These are phyloP conservation scores for Neonectria coccinea DNA, from an alignment of 2,329 filamentous ascomycete genomes.

Conservation along the genomic window DNA sequence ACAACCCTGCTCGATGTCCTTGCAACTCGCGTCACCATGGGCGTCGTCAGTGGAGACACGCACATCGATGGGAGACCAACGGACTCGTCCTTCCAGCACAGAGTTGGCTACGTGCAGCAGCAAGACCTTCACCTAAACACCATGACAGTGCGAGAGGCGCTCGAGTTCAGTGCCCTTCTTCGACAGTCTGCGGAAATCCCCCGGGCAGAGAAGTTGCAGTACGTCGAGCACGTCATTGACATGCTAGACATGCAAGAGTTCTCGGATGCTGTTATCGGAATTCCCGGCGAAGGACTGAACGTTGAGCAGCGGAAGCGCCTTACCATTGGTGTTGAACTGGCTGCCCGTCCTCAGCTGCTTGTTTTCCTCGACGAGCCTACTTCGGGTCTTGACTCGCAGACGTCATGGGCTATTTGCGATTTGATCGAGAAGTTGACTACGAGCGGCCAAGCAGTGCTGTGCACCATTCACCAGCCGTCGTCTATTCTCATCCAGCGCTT, in stretches of 20 bases:
- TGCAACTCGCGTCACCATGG: conserved; percentile 79
- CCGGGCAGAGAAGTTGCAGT: conserved; percentile 41
- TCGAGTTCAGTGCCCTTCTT: conserved; percentile 73
- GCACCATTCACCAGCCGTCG: conserved; percentile 61
- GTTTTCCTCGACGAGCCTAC: conserved; percentile 84
- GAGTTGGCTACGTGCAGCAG: conserved; percentile 79
- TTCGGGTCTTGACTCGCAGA: conserved; percentile 80
- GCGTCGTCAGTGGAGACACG: conserved; percentile 78
- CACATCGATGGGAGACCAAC: conserved; percentile 74
- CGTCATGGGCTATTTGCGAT: conserved; percentile 79
- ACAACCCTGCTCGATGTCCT: conserved; percentile 80
- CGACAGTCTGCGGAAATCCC: conserved; percentile 72
- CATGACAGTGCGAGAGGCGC: conserved; percentile 65
- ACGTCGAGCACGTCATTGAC: conserved; percentile 48
- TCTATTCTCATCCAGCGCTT: conserved; percentile 61
- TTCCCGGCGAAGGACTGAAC: conserved; percentile 65
- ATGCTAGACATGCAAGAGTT: conserved; percentile 66
- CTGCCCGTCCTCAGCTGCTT: conserved; percentile 77
- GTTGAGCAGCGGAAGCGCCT: conserved; percentile 65
- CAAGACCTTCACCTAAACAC: conserved; percentile 79
- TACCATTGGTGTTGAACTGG: conserved; percentile 81
- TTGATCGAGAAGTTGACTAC: conserved; percentile 74
- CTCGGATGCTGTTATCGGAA: conserved; percentile 70
- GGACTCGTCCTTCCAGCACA: conserved; percentile 73
- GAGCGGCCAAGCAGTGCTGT: conserved; percentile 58